A percentile compares a stretch with the other conserved stretches of the same genome.
These are phyloP conservation scores for Chaetothyriales sp. DNA, from an alignment of 2,329 filamentous ascomycete genomes.

Conservation along the genomic window DNA sequence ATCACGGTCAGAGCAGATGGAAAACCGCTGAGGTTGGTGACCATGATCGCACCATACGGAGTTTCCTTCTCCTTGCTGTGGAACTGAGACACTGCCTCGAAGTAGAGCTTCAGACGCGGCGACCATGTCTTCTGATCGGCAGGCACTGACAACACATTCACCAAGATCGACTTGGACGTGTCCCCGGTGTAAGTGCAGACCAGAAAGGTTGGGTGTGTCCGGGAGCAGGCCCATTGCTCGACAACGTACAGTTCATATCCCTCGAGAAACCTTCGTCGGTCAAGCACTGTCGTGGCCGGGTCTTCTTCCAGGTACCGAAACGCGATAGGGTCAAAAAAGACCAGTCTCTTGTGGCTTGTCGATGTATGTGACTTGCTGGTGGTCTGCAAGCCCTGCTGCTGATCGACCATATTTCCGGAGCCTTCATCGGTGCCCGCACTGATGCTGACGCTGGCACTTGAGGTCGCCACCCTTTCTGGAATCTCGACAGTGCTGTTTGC, in stretches of 20 bases:
- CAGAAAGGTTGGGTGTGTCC: constrained; percentile 74
- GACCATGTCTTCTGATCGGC: constrained; percentile 70
- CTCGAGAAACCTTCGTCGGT: constrained; percentile 52
- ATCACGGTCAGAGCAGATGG: constrained; percentile 90
- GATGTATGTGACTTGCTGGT: neutral
- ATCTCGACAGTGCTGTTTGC: neutral
- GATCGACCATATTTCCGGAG: neutral
- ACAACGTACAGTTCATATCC: constrained; percentile 91
- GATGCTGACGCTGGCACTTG: neutral
- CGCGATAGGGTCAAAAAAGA: constrained; percentile 51
- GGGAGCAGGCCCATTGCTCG: constrained; percentile 94
- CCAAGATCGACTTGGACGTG: constrained; percentile 58
- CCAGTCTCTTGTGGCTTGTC: constrained; percentile 33
- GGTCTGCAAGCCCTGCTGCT: neutral
- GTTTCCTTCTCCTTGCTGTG: constrained; percentile 76
- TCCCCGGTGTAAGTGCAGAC: constrained; percentile 92
- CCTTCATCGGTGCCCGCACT: neutral
- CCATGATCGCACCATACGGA: constrained; percentile 68
- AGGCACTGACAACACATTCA: constrained; percentile 67
- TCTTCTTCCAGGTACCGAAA: constrained; percentile 76
- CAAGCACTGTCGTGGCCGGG: constrained; percentile 55
- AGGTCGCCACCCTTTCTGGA: neutral
- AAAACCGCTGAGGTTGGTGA: constrained; percentile 84
- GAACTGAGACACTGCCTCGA: constrained; percentile 69
- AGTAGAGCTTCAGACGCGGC: constrained; percentile 61